phyloP scores from a whole-genome alignment of 106 monocot species.

The Dioscorea zingiberensis region DNA sequence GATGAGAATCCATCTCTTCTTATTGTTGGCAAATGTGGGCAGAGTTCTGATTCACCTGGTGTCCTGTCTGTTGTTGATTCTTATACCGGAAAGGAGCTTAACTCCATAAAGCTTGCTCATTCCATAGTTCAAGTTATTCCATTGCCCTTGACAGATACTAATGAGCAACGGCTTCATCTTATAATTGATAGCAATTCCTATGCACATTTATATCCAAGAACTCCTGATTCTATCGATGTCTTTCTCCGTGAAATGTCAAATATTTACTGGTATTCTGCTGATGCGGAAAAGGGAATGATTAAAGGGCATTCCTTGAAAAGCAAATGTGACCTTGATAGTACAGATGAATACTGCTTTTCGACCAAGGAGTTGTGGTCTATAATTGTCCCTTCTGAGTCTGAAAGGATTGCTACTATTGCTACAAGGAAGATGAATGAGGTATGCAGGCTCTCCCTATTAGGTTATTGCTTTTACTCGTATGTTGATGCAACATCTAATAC shows the following conservation, averaged over 20 bases:
- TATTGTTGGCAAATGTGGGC: constrained; percentile 73
- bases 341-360: constrained; percentile 72
- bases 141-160: constrained; percentile 68
- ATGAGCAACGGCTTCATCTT: constrained; percentile 84
- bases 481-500: not conserved
- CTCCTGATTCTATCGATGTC: constrained; percentile 43
- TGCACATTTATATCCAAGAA: constrained; percentile 89
- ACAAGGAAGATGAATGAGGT: constrained; percentile 94
- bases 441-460: not conserved
- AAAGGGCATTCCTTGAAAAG: constrained; percentile 63
- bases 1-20: constrained; percentile 88
- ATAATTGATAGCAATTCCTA: constrained; percentile 60
- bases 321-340: constrained; percentile 33
- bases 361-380: constrained; percentile 82
- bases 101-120: constrained; percentile 49
- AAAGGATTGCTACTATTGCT: constrained; percentile 55
- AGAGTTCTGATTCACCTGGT: constrained; percentile 40
- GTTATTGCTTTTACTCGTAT: not conserved
- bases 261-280: constrained; percentile 64
- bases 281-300: constrained; percentile 37
- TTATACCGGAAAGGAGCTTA: constrained; percentile 67
- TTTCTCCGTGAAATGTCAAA: constrained; percentile 58
- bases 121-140: constrained; percentile 68
- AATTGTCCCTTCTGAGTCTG: constrained; percentile 77
- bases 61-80: constrained; percentile 76